Base-by-base conservation (phyloP, 371 early-diverging fungal genomes). In the Mucor ambiguus region DNA sequence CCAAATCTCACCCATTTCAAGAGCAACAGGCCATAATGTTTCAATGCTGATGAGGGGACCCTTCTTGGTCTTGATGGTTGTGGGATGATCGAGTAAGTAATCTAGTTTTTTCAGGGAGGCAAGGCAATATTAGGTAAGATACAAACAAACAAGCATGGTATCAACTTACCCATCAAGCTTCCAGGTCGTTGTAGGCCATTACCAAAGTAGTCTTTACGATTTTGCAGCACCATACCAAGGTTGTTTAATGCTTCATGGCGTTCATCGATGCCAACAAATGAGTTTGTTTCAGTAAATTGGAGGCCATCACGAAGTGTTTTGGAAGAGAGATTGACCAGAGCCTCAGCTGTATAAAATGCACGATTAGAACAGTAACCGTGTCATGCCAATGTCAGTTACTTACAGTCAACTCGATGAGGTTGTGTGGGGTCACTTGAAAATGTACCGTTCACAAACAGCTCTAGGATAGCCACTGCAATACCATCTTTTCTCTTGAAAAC, bases 391-490 rank as follows among this genome's bases (percentile, higher is more conserved):
- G 14, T 14, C 6, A 56, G 28, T 10, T 54, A 60, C 75, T 67
- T 78, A 82, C 92, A 87, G 80, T 96, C 95, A 55, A 89, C 94
- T 68, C 90, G 92, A 77, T 87, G 86, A 61, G 89, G 85, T 22
- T 87, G 84, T 49, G 72, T 67, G 11, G 84, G 73, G 58, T 87
- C 83, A 57, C 86, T 83, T 18, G 95, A 95, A 63, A 96, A 94
- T 14, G 78, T 78, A 14, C 96, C 97, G 12, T 73, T 68, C 56
- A 88, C 74, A 77, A 94, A 96, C 89, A 95, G 88, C 62, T 92
- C 88, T 66, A 95, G 76, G 9, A 93, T 87, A 6, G 96, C 96
- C 46, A 96, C 74, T 7, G 92, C 97, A 63, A 96, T 76, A 0
- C 96, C 97, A 71, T 96, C 97, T 2, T 93, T 89, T 37, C 96